Evolutionary conservation across 1,284 basidiomycete genomes (phyloP), one percentile per base, ranked within the genome.

Genomic region (Leccinum griseonigrum): DNA sequence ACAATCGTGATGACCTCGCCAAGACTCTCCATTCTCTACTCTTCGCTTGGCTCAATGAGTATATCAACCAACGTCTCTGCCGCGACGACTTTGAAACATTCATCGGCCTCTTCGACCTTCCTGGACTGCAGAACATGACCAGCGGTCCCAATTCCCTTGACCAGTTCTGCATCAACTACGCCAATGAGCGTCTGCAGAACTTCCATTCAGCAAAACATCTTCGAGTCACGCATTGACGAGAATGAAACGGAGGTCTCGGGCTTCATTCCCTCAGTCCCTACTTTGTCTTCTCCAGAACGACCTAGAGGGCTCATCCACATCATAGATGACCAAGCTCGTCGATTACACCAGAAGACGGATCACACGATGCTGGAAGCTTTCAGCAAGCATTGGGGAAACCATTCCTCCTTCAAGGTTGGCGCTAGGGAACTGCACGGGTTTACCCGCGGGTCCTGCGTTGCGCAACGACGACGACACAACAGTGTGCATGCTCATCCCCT

Each of bases 311-410:
- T 99, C 34, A 88, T 98, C 58, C 94, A 97, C 72, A 98, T 98
- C 76, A 94, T 98, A 88, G 96, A 98, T 73, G 97, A 99, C 72
- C 95, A 98, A 76, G 91, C 95, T 10, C 83, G 90, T n/a, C 83
- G 91, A 48, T 84, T 85, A 64, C 88, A 91, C 40, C 95, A 95
- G 78, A 97, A 96, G 86, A 95, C 89, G 7, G 94, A 98, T 70
- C 84, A 90, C 61, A 94, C 91, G 4, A 97, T 98, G 94, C 86
- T 97, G 16, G 94, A 98, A 67, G 93, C 95, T 0, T 95, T 98
- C 73, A 82, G 85, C 59, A 98, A 98, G 77, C 86, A 95, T 3
- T 98, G 95, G 94, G 91, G 88, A 4, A 97, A 94, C 69, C 95
- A 98, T 72, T 85, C 90, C 0, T 91, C 89, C 1, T 98, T 98